Base-by-base conservation (phyloP, 2,329 filamentous ascomycete species). In the Fusarium odoratissimum region DNA sequence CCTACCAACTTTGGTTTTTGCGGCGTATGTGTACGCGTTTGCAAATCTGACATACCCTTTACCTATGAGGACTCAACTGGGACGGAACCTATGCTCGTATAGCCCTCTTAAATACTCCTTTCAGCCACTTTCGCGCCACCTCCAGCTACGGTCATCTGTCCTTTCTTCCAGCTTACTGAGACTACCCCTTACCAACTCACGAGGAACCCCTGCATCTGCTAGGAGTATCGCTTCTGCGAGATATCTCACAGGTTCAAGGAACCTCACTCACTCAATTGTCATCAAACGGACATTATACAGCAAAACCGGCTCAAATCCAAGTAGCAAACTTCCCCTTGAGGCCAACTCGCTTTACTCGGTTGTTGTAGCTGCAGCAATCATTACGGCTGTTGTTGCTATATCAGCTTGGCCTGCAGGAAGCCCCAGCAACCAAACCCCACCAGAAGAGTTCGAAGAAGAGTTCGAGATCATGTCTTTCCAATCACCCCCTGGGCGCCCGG, bases 401-500 rank as follows among this genome's bases (percentile, higher is more conserved):
- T 73, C 74, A 40, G 31, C 64, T 45, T 77, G 68, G 75, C 31
- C 74, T 46, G 45, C 38, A 37, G 33, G 33, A 40, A 58, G 58
- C 13, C 33, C 60, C 51, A 38, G 30, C 42, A 54, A 65, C 28
- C 37, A 54, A 14, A 23, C 42, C 19, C 42, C 65, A 31, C 51
- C 38, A 21, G 23, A 57, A 63, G 52, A 65, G 21, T 42, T 67
- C 30, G 63, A 75, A 45, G 67, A 77, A 65, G 61, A 63, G 19
- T 21, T 76, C 21, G 69, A 75, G 67, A 70, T 44, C 37, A 87
- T 87, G 86, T 76, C 84, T 45, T 49, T 77, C 30, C 82, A 86
- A 75, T 69, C 79, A 28, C 88, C 87, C 48, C 89, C 92, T 41
- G 96, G 96, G 59, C 91, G 95, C 69, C 89, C 94, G 60, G 95